A percentile compares a stretch with the other conserved stretches of the same genome.
Conservation (phyloP, 2,329 filamentous ascomycete genomes). For the Ilyonectria mors-panacis region DNA sequence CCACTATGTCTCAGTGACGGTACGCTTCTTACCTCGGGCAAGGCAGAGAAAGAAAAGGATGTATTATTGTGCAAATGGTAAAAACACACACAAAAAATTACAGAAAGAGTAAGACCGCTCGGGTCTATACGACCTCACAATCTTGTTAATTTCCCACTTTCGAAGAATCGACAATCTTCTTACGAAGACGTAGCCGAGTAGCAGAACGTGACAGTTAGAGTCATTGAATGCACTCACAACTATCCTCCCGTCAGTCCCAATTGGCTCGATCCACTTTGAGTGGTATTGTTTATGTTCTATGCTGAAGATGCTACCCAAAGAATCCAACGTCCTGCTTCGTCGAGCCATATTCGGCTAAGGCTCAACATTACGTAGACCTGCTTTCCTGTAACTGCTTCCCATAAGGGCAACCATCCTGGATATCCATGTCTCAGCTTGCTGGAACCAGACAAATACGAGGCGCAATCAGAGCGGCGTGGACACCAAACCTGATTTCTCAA, state of each 20-base stretch:
- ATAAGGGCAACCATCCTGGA: neutral
- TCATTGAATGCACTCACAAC: neutral
- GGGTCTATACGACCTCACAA: too few species aligned
- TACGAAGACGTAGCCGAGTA: too few species aligned
- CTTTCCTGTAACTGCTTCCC: neutral
- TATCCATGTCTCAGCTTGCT: neutral
- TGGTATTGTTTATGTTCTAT: neutral
- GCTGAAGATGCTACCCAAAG: neutral
- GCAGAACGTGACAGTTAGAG: too few species aligned
- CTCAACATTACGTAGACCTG: neutral
- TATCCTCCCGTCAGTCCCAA: neutral
- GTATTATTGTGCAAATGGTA: too few species aligned
- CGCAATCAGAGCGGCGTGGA: neutral
- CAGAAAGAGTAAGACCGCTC: too few species aligned
- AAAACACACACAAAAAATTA: too few species aligned
- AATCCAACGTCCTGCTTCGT: neutral
- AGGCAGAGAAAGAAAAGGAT: too few species aligned
- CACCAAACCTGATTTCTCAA: slow-evolving; percentile 2
- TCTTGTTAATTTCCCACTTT: too few species aligned
- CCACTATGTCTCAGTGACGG: neutral
- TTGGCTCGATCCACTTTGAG: neutral
- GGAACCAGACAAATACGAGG: neutral
- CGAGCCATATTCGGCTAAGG: neutral
- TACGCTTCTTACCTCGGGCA: too few species aligned
- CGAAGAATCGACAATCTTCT: too few species aligned